Evolutionary conservation across 2,329 filamentous ascomycete species (phyloP).

Genomic region (Dothiorella sarmentorum): DNA sequence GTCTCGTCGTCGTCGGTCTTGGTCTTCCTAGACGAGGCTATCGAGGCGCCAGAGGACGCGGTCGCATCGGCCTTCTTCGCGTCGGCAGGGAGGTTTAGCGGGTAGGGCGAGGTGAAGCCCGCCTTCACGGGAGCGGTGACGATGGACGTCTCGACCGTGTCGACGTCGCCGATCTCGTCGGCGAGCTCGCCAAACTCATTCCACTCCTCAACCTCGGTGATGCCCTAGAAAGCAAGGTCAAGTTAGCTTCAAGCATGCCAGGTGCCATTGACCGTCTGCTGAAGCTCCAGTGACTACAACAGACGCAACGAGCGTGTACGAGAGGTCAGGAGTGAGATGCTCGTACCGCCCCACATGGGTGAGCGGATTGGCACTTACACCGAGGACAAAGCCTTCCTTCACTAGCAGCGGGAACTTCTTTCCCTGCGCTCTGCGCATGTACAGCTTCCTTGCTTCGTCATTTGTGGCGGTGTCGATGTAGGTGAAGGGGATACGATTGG

Average conservation of each 20-base stretch:
- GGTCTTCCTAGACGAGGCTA: slow-evolving; percentile 19
- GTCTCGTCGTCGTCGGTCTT: slow-evolving; percentile 29
- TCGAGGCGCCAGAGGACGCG: slow-evolving; percentile 2
- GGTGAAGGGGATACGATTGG: slow-evolving; percentile 91
- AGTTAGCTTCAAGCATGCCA: not conserved
- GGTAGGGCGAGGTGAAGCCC: slow-evolving; percentile 23
- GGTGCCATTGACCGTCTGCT: not conserved
- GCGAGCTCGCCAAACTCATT: slow-evolving; percentile 97
- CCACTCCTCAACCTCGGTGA: slow-evolving; percentile 96
- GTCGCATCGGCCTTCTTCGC: slow-evolving; percentile 18
- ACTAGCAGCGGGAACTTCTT: slow-evolving; percentile 87
- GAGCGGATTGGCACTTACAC: slow-evolving; percentile 55
- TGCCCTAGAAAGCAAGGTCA: slow-evolving; percentile 57
- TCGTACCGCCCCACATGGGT: not conserved
- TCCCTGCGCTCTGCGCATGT: slow-evolving; percentile 78
- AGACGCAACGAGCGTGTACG: not conserved
- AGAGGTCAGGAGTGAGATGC: not conserved
- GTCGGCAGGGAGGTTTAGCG: not conserved
- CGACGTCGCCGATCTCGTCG: slow-evolving; percentile 67
- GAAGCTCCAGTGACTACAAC: too few species aligned
- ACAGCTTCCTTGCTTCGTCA: slow-evolving; percentile 81
- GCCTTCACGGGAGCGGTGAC: slow-evolving; percentile 31
- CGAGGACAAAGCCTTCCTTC: slow-evolving; percentile 79
- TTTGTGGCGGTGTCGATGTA: slow-evolving; percentile 89
- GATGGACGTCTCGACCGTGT: slow-evolving; percentile 23